Evolutionary conservation across 345 rosid genomes (phyloP), one percentile per base, ranked within the genome.

Genomic region (Hibiscus syriacus): DNA sequence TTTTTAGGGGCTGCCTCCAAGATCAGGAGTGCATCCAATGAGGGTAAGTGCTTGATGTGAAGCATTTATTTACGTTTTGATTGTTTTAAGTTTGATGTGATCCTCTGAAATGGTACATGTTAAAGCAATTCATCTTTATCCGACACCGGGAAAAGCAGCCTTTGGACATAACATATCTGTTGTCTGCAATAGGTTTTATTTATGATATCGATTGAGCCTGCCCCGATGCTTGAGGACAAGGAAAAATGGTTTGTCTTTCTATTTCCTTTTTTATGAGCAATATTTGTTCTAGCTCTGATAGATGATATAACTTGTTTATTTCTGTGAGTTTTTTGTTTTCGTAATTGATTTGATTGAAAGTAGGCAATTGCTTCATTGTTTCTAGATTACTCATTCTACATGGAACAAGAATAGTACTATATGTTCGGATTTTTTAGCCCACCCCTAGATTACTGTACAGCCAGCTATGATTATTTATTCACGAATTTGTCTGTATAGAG

Each of bases 211-310:
- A 85, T 79, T 67, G 99, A 94, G 81, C 97, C 99, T 70, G 96
- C 99, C 76, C 99, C 99, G 17, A 94, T 94, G 99, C 99, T 91
- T 23, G 97, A 94, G 80, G 99, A 94, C 79, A 94, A 94, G 89
- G 99, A 94, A 82, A 94, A 94, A 84, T 94, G 99, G 97, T 93
- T 77, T 11, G 90, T 72, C 25, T 75, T 69, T 56, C 38, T 22
- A 55, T 72, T 70, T 55, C 72, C 52, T 75, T 64, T n/a, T 63
- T 13, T 56, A 46, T 58, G 30, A 46, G 25, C 7, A 54, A 36
- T 73, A 55, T 38, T 64, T 67, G 6, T 45, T n/a, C n/a, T n/a
- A n/a, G n/a, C n/a, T n/a, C n/a, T n/a, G n/a, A n/a, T n/a, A n/a
- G n/a, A n/a, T n/a, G n/a, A n/a, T n/a, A n/a, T n/a, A n/a, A n/a